Base-by-base conservation (phyloP, 2,329 filamentous ascomycete species). In the Pseudogymnoascus verrucosus region DNA sequence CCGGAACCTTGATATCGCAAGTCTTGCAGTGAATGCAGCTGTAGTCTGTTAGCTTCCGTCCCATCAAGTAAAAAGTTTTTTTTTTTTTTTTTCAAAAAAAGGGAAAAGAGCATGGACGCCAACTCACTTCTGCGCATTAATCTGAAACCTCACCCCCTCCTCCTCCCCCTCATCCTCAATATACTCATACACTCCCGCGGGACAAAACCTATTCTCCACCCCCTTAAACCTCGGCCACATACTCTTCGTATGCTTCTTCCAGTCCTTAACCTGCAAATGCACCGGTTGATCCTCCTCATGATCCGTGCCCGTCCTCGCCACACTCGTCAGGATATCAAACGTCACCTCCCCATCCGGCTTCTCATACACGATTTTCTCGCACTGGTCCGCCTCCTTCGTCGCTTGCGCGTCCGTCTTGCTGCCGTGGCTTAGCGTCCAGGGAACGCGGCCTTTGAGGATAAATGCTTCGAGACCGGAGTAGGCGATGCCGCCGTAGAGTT, bases 11-110 rank as follows among this genome's bases (percentile, higher is more conserved):
- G 79, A 99, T 99, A 76, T 99, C 95, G 76, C 95, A 99, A 12
- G 95, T 99, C 84, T 99, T 99, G 83, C 95, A 99, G 78, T 99
- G 95, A 68, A 99, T 96, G 76, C 95, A 99, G 78, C 93, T 96
- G 69, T 42, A 21, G 16, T 42, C 10, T 3, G 60, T 73, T 74
- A 72, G 78, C 67, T 14, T 39, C 62, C 3, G n/a, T 64, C 10
- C 62, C 19, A 19, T 19, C 19, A 19, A 19, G 19, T 19, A 19
- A 2, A 19, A 19, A 19, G 1, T 19, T 19, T 19, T 2, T 19
- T 19, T 19, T 19, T 19, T 19, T 19, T 19, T 19, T 19, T 19
- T 19, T 19, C 2, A 4, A 26, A 11, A 2, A 42, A 34, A 23
- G 14, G 19, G 16, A 7, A 8, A 42, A 11, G 5, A 14, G 19